Evolutionary conservation across 1,284 basidiomycete species (phyloP).

Genomic region (Bjerkandera adusta): DNA sequence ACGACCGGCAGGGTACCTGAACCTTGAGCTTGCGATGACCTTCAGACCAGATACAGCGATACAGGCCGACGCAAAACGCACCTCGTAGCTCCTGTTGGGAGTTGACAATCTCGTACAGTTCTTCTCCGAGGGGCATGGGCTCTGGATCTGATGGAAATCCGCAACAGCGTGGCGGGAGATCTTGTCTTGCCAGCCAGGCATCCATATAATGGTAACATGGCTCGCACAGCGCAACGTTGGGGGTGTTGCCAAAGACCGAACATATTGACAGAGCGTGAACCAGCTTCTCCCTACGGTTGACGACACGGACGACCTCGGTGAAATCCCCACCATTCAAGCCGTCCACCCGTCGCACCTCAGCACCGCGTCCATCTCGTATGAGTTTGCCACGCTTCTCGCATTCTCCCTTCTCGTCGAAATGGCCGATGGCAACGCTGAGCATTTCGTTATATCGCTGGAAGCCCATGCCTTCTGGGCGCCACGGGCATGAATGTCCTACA

Average conservation of each 20-base stretch:
- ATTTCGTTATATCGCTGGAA: too few species aligned
- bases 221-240: constrained; percentile 2
- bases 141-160: background rate
- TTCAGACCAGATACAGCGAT: background rate
- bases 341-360: constrained; percentile 3
- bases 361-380: constrained; percentile 3
- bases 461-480: too few species aligned
- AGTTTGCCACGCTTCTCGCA: background rate
- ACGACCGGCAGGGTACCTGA: constrained; percentile 4
- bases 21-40: too few species aligned
- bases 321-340: constrained; percentile 4
- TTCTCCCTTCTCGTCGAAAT: constrained; percentile 1
- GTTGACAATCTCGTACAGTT: constrained; percentile 11
- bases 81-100: background rate
- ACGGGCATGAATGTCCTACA: too few species aligned
- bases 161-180: background rate
- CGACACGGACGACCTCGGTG: background rate
- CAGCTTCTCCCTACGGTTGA: background rate
- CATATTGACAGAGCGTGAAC: background rate
- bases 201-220: constrained; percentile 7
- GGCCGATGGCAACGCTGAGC: constrained; percentile 8
- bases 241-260: constrained; percentile 1
- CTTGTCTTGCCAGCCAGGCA: background rate
- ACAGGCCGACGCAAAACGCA: background rate
- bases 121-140: constrained; percentile 3